A percentile compares a stretch with the other conserved stretches of the same genome.
Evolutionary conservation across 2,329 filamentous ascomycete genomes (phyloP).

Genomic region (Epicoccum nigrum): DNA sequence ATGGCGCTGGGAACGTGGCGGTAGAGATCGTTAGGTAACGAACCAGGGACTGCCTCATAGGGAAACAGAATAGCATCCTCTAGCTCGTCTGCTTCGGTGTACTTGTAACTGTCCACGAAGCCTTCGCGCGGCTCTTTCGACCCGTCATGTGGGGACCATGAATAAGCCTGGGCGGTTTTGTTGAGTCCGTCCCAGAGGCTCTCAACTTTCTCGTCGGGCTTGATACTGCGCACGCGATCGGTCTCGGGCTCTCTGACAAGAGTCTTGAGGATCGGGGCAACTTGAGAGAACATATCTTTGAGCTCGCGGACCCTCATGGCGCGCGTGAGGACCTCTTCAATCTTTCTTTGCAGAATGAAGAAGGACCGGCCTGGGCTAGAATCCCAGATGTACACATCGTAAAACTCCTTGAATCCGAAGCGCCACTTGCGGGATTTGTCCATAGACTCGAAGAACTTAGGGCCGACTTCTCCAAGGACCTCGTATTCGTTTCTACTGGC

Average conservation of each 20-base stretch:
- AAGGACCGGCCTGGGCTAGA: conserved; percentile 42
- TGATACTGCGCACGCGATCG: conserved; percentile 45
- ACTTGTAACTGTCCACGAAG: conserved; percentile 34
- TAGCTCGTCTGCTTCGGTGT: conserved; percentile 50
- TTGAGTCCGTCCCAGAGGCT: conserved; percentile 46
- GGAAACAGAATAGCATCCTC: conserved; percentile 53
- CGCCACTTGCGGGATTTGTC: conserved; percentile 46
- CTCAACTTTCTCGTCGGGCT: conserved; percentile 40
- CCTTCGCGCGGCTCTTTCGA: conserved; percentile 16
- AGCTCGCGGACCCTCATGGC: conserved; percentile 41
- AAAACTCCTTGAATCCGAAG: conserved; percentile 53
- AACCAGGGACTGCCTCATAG: conserved; percentile 32
- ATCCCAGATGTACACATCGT: conserved; percentile 54
- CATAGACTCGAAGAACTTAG: conserved; percentile 51
- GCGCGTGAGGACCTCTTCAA: conserved; percentile 47
- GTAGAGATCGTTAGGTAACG: conserved; percentile 28
- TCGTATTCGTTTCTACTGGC: conserved; percentile 50
- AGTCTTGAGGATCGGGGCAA: conserved; percentile 46
- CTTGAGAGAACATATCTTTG: conserved; percentile 42
- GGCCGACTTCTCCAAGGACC: conserved; percentile 42
- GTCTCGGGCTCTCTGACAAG: conserved; percentile 46
- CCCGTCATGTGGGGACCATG: conserved; percentile 13
- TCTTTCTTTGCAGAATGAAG: conserved; percentile 35
- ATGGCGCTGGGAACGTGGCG: conserved; percentile 25
- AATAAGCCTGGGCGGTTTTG: conserved; percentile 17